A percentile compares a stretch with the other conserved stretches of the same genome.
Conservation (phyloP, 1,139 yeast genomes). For the Hemisphaericaspora xylofermentans region DNA sequence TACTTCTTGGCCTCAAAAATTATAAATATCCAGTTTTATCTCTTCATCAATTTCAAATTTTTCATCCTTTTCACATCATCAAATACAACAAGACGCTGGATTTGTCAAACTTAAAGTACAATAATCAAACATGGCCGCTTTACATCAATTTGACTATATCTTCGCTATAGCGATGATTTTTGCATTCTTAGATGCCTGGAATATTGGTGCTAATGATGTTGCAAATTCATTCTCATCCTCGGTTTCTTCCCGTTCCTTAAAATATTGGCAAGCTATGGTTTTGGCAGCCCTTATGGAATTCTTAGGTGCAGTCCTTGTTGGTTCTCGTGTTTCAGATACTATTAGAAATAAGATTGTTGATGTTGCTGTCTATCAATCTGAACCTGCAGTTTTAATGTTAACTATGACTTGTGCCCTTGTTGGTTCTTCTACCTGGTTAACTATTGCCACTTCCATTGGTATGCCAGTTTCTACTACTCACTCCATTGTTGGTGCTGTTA, state of each 20-base stretch:
- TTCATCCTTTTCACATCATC: not conserved
- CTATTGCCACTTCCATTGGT: slow-evolving; percentile 64
- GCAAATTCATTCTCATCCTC: slow-evolving; percentile 80
- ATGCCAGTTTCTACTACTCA: slow-evolving; percentile 82
- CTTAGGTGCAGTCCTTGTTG: slow-evolving; percentile 72
- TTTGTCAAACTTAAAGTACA: not conserved
- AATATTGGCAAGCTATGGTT: slow-evolving; percentile 74
- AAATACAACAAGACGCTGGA: not conserved
- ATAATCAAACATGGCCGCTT: slow-evolving; percentile 18
- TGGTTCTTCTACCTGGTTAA: slow-evolving; percentile 74
- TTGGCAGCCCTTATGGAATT: slow-evolving; percentile 69
- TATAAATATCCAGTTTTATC: not conserved
- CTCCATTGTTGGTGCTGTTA: slow-evolving; percentile 74
- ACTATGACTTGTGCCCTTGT: slow-evolving; percentile 75
- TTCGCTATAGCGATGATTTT: slow-evolving; percentile 67
- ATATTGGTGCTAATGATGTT: slow-evolving; percentile 82
- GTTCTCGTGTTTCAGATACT: slow-evolving; percentile 69
- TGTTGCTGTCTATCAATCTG: slow-evolving; percentile 44
- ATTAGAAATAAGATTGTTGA: slow-evolving; percentile 63
- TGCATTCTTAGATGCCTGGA: slow-evolving; percentile 80
- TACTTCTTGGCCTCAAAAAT: too few relatives aligned
- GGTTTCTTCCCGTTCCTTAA: slow-evolving; percentile 65
- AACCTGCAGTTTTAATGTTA: slow-evolving; percentile 71
- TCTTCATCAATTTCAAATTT: not conserved
- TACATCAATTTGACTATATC: slow-evolving; percentile 63